Conservation (phyloP, 768 basidiomycete genomes). For the Leccinum subgranulosum region DNA sequence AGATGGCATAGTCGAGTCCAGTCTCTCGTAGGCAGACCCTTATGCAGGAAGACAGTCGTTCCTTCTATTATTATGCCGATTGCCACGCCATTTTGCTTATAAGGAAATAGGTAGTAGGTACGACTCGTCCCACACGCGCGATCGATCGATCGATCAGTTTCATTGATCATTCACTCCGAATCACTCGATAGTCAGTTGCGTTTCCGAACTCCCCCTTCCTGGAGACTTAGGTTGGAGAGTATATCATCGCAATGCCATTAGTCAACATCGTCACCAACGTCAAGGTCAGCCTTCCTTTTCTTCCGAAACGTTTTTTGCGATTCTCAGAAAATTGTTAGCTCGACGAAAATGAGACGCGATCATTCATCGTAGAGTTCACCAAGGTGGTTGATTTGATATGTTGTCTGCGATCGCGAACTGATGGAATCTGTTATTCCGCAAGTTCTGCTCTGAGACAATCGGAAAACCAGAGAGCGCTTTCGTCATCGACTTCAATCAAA, state of each 20-base stretch:
- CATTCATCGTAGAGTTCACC: constrained; percentile 1
- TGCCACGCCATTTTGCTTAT: too few relatives aligned
- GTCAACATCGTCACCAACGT: constrained; percentile 37
- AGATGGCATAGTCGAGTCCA: too few relatives aligned
- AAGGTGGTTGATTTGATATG: neutral
- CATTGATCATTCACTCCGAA: too few relatives aligned
- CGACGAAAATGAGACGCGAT: neutral
- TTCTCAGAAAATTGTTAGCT: neutral
- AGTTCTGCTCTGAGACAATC: constrained; percentile 45
- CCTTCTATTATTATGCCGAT: too few relatives aligned
- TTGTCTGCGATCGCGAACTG: neutral
- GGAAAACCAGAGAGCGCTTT: constrained; percentile 53
- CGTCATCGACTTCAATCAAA: constrained; percentile 47
- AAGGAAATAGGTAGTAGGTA: too few relatives aligned
- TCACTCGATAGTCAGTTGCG: too few relatives aligned
- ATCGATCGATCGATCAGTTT: too few relatives aligned
- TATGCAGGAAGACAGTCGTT: too few relatives aligned
- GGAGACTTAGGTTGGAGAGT: neutral
- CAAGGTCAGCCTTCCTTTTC: constrained; percentile 13
- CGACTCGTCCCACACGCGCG: too few relatives aligned
- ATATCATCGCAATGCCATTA: constrained; percentile 26
- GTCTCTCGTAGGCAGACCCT: too few relatives aligned
- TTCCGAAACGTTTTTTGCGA: neutral
- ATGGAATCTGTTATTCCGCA: neutral
- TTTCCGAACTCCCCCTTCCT: neutral